Evolutionary conservation across 2,329 filamentous ascomycete genomes (phyloP), one percentile per base, ranked within the genome.

Genomic region (Fusarium illudens): DNA sequence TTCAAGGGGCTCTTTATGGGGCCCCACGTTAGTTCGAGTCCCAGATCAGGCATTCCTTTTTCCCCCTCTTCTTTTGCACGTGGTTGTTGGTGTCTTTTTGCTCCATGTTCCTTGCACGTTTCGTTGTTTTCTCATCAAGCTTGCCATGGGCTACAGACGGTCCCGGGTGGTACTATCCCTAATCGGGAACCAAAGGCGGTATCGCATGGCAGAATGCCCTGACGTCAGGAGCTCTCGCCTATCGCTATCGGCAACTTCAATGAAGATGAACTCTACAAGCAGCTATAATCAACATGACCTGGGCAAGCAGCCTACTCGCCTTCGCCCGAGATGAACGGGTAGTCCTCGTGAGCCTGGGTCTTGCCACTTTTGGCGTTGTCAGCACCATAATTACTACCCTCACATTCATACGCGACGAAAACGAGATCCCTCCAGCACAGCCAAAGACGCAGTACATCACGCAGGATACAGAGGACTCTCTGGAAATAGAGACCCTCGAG

Each of bases 401-500:
- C 44, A 81, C 82, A 60, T 79, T 85, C 57, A 87, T 90, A 69
- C 85, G 89, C 68, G 83, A 88, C 71, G 83, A 89, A 55, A 90
- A 90, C 67, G 85, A 89, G 77, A 87, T 96, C 73, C 88, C 87
- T 62, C 85, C 87, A 33, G 75, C 82, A 34, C 86, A 89, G 62
- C 88, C 88, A 33, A 90, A 90, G 75, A 87, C 90, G 52, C 87
- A 90, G 70, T 92, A 92, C 75, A 91, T 93, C 67, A 91, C 89
- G 13, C 89, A 93, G 76, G 88, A 91, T 22, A 92, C 90, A 3
- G 91, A 94, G 73, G 90, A 93, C 74, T 86, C 90, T 3, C 82
- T 94, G 39, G 86, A 89, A 60, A 75, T 89, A 11, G 83, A 85
- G 39, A 94, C 92, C 0, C 82, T 94, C 10, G 83, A 89, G 53